A percentile compares a stretch with the other conserved stretches of the same genome.
Conservation (phyloP, 108 stramenopile species). For the Cyclotella kingstonii region DNA sequence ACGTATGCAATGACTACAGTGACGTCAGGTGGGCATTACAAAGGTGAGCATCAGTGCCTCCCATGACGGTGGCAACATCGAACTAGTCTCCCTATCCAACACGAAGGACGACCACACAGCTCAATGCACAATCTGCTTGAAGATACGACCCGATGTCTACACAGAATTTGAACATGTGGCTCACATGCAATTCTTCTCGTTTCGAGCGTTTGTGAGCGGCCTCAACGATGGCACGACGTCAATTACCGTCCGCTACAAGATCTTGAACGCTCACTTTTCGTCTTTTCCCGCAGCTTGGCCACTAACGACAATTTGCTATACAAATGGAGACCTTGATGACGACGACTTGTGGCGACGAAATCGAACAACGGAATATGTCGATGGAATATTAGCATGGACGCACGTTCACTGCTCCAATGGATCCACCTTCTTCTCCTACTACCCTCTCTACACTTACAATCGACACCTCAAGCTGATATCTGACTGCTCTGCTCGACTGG, state of each 20-base stretch:
- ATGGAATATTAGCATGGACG: slow-evolving; percentile 65
- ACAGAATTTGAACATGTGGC: slow-evolving; percentile 67
- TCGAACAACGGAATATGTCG: slow-evolving; percentile 50
- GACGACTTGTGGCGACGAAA: slow-evolving; percentile 62
- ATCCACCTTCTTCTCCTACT: slow-evolving; percentile 68
- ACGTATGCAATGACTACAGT: too few relatives aligned
- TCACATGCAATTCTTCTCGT: slow-evolving; percentile 77
- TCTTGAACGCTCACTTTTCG: slow-evolving; percentile 62
- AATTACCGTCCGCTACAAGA: slow-evolving; percentile 51
- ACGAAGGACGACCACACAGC: slow-evolving; percentile 43
- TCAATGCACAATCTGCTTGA: slow-evolving; percentile 17
- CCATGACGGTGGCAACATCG: slow-evolving; percentile 83
- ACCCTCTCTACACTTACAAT: slow-evolving; percentile 71
- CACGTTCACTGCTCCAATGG: slow-evolving; percentile 54
- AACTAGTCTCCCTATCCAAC: slow-evolving; percentile 35
- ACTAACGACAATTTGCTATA: slow-evolving; percentile 64
- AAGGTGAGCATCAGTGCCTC: slow-evolving; percentile 70
- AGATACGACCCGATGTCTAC: slow-evolving; percentile 56
- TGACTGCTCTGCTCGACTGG: slow-evolving; percentile 31
- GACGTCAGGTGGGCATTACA: too few relatives aligned
- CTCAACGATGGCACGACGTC: slow-evolving; percentile 24
- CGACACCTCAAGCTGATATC: slow-evolving; percentile 71
- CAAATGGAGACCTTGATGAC: slow-evolving; percentile 45
- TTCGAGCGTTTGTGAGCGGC: slow-evolving; percentile 45
- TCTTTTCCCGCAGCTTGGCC: slow-evolving; percentile 72